Percentiles rank a stretch among this genome's conserved stretches.
Conservation (phyloP, 1,284 basidiomycete genomes). For the Ganoderma lingzhi region DNA sequence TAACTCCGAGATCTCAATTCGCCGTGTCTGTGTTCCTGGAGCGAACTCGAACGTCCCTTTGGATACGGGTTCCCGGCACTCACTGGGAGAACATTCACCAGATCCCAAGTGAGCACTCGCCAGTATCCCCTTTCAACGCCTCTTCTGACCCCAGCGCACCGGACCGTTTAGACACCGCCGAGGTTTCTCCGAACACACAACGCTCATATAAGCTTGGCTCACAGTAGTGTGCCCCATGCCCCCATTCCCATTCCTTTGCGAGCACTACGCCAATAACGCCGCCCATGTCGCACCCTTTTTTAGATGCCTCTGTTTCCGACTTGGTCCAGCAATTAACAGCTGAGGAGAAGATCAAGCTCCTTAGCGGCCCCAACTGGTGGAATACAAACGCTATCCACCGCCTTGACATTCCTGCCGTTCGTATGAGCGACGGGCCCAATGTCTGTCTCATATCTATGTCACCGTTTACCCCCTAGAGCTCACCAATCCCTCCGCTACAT, state of each 20-base stretch:
- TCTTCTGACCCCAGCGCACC: background rate
- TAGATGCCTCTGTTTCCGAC: constrained; percentile 59
- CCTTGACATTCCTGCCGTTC: constrained; percentile 66
- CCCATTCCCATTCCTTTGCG: background rate
- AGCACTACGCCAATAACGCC: background rate
- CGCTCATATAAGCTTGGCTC: constrained; percentile 14
- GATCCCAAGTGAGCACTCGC: background rate
- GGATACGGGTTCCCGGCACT: background rate
- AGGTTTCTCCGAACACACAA: constrained; percentile 34
- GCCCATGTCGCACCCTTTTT: constrained; percentile 53
- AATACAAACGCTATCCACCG: constrained; percentile 66
- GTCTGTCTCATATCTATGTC: constrained; percentile 39
- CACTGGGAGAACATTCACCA: background rate
- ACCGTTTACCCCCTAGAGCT: constrained; percentile 17
- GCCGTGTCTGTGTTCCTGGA: constrained; percentile 3
- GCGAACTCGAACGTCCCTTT: background rate
- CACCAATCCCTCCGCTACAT: constrained; percentile 11
- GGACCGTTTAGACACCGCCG: constrained; percentile 24
- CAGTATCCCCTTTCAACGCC: background rate
- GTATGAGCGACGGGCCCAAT: constrained; percentile 75
- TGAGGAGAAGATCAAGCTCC: constrained; percentile 70
- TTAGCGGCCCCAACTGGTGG: constrained; percentile 77
- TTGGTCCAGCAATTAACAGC: constrained; percentile 60
- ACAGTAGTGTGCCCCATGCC: background rate
- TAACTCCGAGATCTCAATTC: background rate